Evolutionary conservation across 2,329 filamentous ascomycete species (phyloP), one percentile per base, ranked within the genome.

Genomic region (Huntiella bhutanensis): DNA sequence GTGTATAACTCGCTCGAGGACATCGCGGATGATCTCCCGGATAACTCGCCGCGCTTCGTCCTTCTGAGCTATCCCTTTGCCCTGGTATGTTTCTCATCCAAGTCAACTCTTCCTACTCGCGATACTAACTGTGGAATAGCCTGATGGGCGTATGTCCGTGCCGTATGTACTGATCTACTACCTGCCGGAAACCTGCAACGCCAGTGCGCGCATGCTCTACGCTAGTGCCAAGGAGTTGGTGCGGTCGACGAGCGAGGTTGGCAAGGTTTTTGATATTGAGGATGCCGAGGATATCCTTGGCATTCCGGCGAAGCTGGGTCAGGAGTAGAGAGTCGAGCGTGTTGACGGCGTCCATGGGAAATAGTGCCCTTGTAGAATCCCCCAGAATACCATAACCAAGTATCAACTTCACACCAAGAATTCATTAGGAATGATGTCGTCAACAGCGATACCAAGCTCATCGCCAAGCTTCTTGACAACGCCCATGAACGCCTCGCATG

Each of bases 121-220:
- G 4, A 17, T 15, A 19, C 52, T 40, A 51, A 43, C 41, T 48
- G 44, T 33, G 13, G 33, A 34, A 48, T 56, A 92, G 84, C 68
- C 77, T 39, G 86, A 82, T 45, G 91, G 91, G 48, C 78, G 91
- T 22, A 62, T 86, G 38, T 82, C 84, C 4, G 86, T 94, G 3
- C 91, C 91, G 7, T 98, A 98, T 60, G 85, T 95, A 41, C 75
- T 96, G 59, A 66, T 98, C 16, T 95, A 93, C 68, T 96, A 94
- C 65, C 76, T 96, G 16, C 91, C 91, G 5, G 81, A 80, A 44
- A 95, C 88, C 42, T 91, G 84, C 65, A 95, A 93, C 60, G 75
- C 72, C 54, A 82, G 87, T 58, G 68, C 82, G 58, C 77, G 84
- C 54, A 96, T 96, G 91, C 67, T 91, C 59, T 98, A 96, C 60